Base-by-base conservation (phyloP, 495 filamentous ascomycete genomes). In the Umbilicaria muhlenbergii region DNA sequence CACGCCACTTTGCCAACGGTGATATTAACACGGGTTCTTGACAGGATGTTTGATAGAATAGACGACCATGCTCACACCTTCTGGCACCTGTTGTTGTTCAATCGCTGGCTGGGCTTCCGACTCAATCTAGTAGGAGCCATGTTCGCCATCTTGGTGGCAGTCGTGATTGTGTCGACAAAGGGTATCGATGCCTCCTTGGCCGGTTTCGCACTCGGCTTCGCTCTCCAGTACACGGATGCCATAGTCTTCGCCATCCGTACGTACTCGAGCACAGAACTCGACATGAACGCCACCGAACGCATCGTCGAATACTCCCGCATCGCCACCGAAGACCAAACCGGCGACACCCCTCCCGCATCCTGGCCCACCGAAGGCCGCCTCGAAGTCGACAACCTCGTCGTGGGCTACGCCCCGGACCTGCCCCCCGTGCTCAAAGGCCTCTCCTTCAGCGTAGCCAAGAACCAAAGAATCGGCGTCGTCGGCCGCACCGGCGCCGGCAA, bases 401-500 rank as follows among this genome's bases (percentile, higher is more conserved):
- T 85, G 1, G 69, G 70, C 16, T 93, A 92, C 53, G 84, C 83
- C 3, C 65, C 77, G 0, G 82, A 88, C 39, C 69, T 89, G 0
- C 81, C 80, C 0, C 72, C 83, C 0, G 77, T 91, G 0, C 62
- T 93, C 0, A 84, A 87, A 51, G 81, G 77, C 0, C 66, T 93
- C 18, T 74, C 63, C 21, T 88, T 93, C 60, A 65, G 59, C 8
- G 65, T 88, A 24, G 68, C 83, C 39, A 67, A 71, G 32, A 83
- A 83, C 51, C 75, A 94, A 56, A 69, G 84, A 3, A 64, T 94
- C 33, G 86, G 85, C 13, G 78, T 94, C 1, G 81, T 91, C 8
- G 86, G 86, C 11, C 77, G 86, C 15, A 93, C 86, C 10, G 86
- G 86, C 11, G 84, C 85, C 0, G 86, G 86, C 14, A 94, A 94